Base-by-base conservation (phyloP, 2,329 filamentous ascomycete genomes). In the Pyrenophora teres region DNA sequence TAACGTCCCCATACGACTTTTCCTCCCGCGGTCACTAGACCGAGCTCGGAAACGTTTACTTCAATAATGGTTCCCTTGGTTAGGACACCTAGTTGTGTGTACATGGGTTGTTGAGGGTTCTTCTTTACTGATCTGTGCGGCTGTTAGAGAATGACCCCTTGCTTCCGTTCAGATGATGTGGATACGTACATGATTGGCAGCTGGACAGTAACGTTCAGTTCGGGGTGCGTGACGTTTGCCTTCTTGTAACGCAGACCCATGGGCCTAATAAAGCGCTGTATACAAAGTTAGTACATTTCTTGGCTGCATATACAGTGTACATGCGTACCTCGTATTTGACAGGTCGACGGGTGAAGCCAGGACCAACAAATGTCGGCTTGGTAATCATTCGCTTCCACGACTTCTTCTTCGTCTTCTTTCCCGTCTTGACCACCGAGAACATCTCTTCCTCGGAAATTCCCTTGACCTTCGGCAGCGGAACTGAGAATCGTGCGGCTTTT, bases 371-470 rank as follows among this genome's bases (percentile, higher is more conserved):
- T 0, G 90, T 92, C 8, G 88, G 88, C 77, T 92, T 89, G 13
- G 87, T 92, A 54, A 90, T 86, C 81, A 84, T 87, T 31, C 86
- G 77, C 78, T 89, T 89, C 87, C 87, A 81, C 50, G 81, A 81
- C 82, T 94, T 95, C 84, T 95, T 92, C 50, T 87, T 82, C 2
- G 87, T 91, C 82, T 96, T 97, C 56, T 68, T 69, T 67, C 94
- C 93, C 27, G 93, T 97, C 79, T 92, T 92, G 69, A 97, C 86
- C 12, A 96, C 92, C 77, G 90, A 93, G 81, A 97, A 97, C 88
- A 97, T 68, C 80, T 96, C 93, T 81, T 96, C 91, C 79, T 97
- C 93, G 62, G 85, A 87, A 65, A 97, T 97, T 59, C 91, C 93
- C 68, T 90, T 85, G 38, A 97, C 94, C 78, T 96, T 97, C 31